Evolutionary conservation across 1,284 basidiomycete species (phyloP).

Genomic region (Takashimella tepidaria): DNA sequence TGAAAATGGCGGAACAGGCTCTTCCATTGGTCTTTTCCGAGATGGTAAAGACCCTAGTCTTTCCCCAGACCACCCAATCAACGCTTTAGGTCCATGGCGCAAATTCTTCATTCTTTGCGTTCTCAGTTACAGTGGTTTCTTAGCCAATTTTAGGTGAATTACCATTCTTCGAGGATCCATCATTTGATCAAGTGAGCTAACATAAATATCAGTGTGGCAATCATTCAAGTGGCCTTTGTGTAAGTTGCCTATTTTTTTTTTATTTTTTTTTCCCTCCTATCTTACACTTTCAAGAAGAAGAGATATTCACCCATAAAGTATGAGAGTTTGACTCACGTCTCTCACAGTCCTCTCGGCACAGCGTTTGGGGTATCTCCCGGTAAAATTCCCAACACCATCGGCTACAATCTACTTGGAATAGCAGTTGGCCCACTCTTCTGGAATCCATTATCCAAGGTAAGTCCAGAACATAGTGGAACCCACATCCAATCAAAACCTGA

Average conservation of each 20-base stretch:
- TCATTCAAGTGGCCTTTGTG: slow-evolving; percentile 15
- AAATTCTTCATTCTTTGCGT: slow-evolving; percentile 38
- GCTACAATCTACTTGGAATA: slow-evolving; percentile 44
- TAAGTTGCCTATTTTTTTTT: background rate
- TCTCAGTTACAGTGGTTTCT: slow-evolving; percentile 26
- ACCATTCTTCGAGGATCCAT: background rate
- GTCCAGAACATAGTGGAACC: too few species aligned
- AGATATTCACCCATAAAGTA: too few species aligned
- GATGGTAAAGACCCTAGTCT: background rate
- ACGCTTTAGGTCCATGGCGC: slow-evolving; percentile 26
- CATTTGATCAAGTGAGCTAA: background rate
- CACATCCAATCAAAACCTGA: too few species aligned
- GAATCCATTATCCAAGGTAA: slow-evolving; percentile 22
- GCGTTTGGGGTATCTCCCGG: slow-evolving; percentile 26
- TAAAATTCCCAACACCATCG: slow-evolving; percentile 40
- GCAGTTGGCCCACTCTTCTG: slow-evolving; percentile 42
- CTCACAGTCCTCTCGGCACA: slow-evolving; percentile 19
- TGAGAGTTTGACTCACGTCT: slow-evolving; percentile 11
- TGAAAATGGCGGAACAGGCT: background rate
- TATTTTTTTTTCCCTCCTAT: background rate
- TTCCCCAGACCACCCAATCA: slow-evolving; percentile 26
- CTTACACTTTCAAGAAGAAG: background rate
- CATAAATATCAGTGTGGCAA: slow-evolving; percentile 8
- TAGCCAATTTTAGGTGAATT: slow-evolving; percentile 32
- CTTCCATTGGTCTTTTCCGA: background rate